Base-by-base conservation (phyloP, 108 stramenopile species). In the Cyclotella atomus region DNA sequence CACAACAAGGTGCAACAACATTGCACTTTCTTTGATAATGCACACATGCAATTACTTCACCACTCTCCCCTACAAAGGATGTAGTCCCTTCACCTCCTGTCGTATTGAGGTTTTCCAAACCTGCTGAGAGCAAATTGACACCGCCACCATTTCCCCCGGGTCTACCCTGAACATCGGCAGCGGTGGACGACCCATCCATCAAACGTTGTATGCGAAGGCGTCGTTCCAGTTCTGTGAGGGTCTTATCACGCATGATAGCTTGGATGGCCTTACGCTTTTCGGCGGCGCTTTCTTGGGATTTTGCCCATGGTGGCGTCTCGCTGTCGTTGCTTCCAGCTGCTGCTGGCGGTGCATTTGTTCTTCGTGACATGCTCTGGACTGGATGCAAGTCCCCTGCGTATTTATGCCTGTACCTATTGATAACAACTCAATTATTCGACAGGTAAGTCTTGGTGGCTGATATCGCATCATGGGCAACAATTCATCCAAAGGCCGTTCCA, bases 11-110 rank as follows among this genome's bases (percentile, higher is more conserved):
- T 0, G 90, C 88, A 10, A 95, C 83, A 8, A 95, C 76, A 56
- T 87, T 83, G 64, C 90, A 91, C 33, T 95, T 92, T 17, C 94
- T 78, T 62, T 91, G 89, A 60, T 95, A 95, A 64, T 95, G 94
- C 21, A 87, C 87, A 68, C 94, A 95, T 4, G 79, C 38, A 32
- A 73, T 65, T 8, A 68, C 71, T 62, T 63, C 76, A 14, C 52
- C 61, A 17, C 19, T 25, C 24, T 34, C 54, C 19, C 23, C 56
- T 59, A 54, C 53, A 12, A n/a, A n/a, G n/a, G 65, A 59, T 29
- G 56, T 17, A 47, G 21, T 59, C 46, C 29, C 45, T 9, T 3
- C 56, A 30, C 1, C 41, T 15, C 56, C 56, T 4, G 44, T 57
- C 21, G 28, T 52, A 20, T 4, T 19, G 29, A 16, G 8, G n/a